phyloP scores from a whole-genome alignment of 495 filamentous ascomycete species.

The Neurospora sp. region DNA sequence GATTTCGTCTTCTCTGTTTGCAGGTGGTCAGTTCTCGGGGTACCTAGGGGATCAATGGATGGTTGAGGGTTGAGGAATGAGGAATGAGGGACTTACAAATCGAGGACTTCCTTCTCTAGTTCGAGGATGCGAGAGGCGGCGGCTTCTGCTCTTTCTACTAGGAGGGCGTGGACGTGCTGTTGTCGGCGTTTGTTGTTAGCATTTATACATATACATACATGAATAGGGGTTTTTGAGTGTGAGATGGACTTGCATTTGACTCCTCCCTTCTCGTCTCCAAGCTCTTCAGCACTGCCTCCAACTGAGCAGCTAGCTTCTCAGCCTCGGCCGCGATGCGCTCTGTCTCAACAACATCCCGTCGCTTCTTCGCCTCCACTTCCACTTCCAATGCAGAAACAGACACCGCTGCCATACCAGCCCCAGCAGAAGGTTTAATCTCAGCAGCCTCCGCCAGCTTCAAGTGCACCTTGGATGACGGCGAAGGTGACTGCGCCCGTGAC shows the following conservation, averaged over 20 bases:
- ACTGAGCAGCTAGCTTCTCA: constrained; percentile 28
- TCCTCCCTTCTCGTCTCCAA: constrained; percentile 39
- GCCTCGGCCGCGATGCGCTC: constrained; percentile 29
- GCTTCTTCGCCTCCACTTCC: background rate
- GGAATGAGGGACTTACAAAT: constrained; percentile 30
- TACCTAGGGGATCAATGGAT: background rate
- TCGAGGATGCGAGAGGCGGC: constrained; percentile 42
- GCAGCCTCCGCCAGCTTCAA: constrained; percentile 6
- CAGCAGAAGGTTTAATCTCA: constrained; percentile 1
- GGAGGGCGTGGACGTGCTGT: constrained; percentile 44
- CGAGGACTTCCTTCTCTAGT: constrained; percentile 36
- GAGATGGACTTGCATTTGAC: constrained; percentile 31
- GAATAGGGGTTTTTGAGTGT: background rate
- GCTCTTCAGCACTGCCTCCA: constrained; percentile 26
- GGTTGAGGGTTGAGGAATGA: background rate
- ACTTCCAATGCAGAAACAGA: background rate
- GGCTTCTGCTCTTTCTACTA: constrained; percentile 40
- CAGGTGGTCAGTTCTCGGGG: background rate
- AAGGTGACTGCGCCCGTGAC: background rate
- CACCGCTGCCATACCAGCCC: background rate
- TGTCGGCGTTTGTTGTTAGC: background rate
- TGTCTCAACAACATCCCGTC: constrained; percentile 11
- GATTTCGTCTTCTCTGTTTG: constrained; percentile 21
- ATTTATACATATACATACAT: constrained; percentile 1
- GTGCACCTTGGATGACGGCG: background rate